Base-by-base conservation (phyloP, 495 filamentous ascomycete genomes). In the Neurospora hispaniola region DNA sequence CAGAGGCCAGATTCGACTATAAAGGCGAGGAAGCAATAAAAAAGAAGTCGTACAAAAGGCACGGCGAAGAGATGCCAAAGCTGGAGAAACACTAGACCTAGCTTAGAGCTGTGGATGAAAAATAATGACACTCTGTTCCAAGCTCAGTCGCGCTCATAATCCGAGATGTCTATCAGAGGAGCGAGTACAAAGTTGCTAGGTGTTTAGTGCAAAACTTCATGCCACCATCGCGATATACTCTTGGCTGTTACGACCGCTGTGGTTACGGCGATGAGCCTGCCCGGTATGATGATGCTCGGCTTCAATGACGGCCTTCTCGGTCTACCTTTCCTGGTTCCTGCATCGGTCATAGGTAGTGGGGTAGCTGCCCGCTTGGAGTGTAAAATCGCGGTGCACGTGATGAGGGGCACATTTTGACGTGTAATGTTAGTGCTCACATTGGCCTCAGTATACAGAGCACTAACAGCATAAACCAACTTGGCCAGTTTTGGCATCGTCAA, bases 321-420 rank as follows among this genome's bases (percentile, higher is more conserved):
- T 66, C 54, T 66, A 2, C 54, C 54, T 66, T 66, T 66, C 54
- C 54, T 66, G 54, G 54, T 66, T 66, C 54, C 54, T 66, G 54
- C 27, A 35, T 66, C 54, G 54, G 54, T 1, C 14, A 66, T 66
- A n/a, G n/a, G n/a, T n/a, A 27, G 54, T 66, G 54, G 54, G 54
- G 54, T 66, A 66, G 54, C 54, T 35, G 8, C 18, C 23, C 14
- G 54, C 27, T 62, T 5, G 7, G 27, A 62, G 27, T 12, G 8
- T 18, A 73, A 31, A 27, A 70, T 12, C 39, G 11, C 27, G 27
- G 20, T 11, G 42, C 75, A 76, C 75, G 73, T 76, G 75, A 76
- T 73, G 75, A 54, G 75, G 71, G 73, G 75, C 44, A 73, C 35
- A 1, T 39, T 39, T 39, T 3, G 5, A 31, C n/a, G 11, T 12